Evolutionary conservation across 2,329 filamentous ascomycete species (phyloP), one percentile per base, ranked within the genome.

Genomic region (Hypomyces perniciosus): DNA sequence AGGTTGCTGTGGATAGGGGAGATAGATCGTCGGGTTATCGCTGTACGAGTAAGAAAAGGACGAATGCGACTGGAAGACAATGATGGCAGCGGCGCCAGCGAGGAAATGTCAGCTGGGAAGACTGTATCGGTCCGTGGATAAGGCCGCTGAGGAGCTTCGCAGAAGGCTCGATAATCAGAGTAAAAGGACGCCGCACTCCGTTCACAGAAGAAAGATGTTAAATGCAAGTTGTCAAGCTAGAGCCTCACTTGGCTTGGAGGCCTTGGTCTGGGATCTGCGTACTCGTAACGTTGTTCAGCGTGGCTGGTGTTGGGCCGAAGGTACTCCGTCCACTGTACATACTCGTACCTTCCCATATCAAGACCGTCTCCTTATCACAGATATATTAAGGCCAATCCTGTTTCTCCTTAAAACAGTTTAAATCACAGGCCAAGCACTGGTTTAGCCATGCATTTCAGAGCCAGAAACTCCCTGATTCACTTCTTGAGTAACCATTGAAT

Each of bases 101-200:
- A 12, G 43, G 8, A 34, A 40, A 44, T 20, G 20, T 20, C 20
- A 20, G 20, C 20, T 20, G 20, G 20, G 20, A 20, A 20, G 20
- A 20, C 20, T 20, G 20, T 20, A 20, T 3, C 29, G 10, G 37
- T 8, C 31, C 33, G 26, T 34, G 31, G 39, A n/a, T 28, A 27
- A 49, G 37, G 31, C 37, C 33, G 29, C 13, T 42, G 26, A 38
- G 29, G 35, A 52, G 50, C 51, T 49, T 49, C 51, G 31, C 51
- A 49, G 51, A 49, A 53, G 51, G 42, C 42, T 48, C 46, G 46
- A 53, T 26, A 53, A 53, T 40, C 40, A 48, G 46, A 46, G 48
- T 37, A 46, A 20, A 20, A 46, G 44, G 13, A 43, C 42, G 48
- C 42, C 31, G 44, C 37, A 43, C 37, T 46, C 48, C 43, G 48